phyloP scores from a whole-genome alignment of 805 yeast species.

The Cyberlindnera samutprakarnensis region DNA sequence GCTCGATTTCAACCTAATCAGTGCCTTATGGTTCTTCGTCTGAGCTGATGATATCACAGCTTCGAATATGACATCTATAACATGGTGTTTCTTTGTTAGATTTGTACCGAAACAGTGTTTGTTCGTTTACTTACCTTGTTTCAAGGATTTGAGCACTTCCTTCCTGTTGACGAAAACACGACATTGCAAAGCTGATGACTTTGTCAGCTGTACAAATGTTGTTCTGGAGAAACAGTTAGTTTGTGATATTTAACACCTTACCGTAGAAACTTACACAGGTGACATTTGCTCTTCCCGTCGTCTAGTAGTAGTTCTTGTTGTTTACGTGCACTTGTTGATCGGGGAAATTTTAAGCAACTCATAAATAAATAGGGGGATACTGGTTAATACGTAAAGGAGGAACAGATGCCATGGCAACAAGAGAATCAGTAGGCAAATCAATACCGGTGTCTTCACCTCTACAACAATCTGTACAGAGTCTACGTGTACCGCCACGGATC shows the following conservation, averaged over 20 bases:
- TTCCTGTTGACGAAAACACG: conserved; percentile 15
- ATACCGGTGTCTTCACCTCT: conserved; percentile 14
- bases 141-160: conserved; percentile 8
- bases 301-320: not conserved
- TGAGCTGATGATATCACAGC: conserved; percentile 15
- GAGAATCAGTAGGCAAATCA: conserved; percentile 8
- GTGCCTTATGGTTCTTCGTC: conserved; percentile 13
- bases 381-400: no score
- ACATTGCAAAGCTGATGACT: conserved; percentile 6
- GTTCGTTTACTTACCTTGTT: conserved; percentile 8
- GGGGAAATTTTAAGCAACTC: no score
- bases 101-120: no score
- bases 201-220: conserved; percentile 10
- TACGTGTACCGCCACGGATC: conserved; percentile 1
- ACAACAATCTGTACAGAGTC: conserved; percentile 5
- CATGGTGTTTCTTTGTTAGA: no score
- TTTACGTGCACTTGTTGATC: no score
- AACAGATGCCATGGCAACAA: conserved; percentile 3
- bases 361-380: no score
- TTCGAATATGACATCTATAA: conserved; percentile 10
- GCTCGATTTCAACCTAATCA: conserved; percentile 12
- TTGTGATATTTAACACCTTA: not conserved
- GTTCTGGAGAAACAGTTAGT: conserved; percentile 6
- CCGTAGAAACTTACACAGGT: not conserved
- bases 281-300: not conserved